phyloP scores from a whole-genome alignment of 768 basidiomycete genomes.

The Hygrophorus pudorinus region DNA sequence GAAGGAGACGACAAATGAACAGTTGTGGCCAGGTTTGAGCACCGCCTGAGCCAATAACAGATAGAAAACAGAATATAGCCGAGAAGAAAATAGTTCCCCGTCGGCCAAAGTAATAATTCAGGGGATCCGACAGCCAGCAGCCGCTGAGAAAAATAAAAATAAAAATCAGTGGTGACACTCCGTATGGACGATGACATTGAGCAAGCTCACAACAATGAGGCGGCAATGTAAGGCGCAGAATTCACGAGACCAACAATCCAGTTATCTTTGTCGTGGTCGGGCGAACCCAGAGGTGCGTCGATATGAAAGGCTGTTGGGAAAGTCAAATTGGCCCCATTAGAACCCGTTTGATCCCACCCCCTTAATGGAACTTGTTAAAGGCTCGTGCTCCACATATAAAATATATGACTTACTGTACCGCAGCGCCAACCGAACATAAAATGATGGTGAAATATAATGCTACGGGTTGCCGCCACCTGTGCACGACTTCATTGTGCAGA shows the following conservation, averaged over 20 bases:
- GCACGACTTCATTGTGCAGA: constrained; percentile 32
- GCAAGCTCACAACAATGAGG: constrained; percentile 23
- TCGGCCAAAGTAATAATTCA: constrained; percentile 57
- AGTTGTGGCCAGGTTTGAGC: constrained; percentile 43
- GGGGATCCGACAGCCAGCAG: constrained; percentile 19
- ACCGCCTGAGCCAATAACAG: constrained; percentile 38
- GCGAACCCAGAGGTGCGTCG: constrained; percentile 12
- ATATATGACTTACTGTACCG: constrained; percentile 50
- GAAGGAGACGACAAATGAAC: constrained; percentile 31
- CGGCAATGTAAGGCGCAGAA: constrained; percentile 35
- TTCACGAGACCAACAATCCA: constrained; percentile 75
- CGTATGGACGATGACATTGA: constrained; percentile 18
- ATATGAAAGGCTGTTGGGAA: constrained; percentile 46
- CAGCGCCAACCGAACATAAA: constrained; percentile 63
- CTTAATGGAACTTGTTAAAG: constrained; percentile 13
- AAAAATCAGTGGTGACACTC: constrained; percentile 16
- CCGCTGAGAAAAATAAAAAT: constrained; percentile 14
- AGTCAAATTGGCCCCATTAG: constrained; percentile 54
- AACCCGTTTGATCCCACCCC: constrained; percentile 58
- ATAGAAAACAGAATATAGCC: constrained; percentile 44
- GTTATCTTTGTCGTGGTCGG: constrained; percentile 32
- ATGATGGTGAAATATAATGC: constrained; percentile 36
- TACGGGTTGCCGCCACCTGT: constrained; percentile 39
- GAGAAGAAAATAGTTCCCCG: constrained; percentile 53
- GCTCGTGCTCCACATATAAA: not conserved